Evolutionary conservation across 768 basidiomycete genomes (phyloP).

Genomic region (Boletellus ananas): DNA sequence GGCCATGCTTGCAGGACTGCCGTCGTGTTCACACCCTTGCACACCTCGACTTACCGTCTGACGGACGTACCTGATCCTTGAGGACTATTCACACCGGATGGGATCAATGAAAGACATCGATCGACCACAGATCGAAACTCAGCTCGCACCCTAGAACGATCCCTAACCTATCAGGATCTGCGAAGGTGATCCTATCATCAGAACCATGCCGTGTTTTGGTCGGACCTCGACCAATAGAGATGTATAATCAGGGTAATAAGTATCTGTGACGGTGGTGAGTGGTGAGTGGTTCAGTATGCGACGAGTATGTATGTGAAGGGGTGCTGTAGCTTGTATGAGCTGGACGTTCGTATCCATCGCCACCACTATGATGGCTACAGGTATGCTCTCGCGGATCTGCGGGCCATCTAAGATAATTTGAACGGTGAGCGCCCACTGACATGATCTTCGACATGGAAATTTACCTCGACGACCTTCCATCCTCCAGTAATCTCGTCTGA

Average conservation of each 20-base stretch:
- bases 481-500: slow-evolving; percentile 93
- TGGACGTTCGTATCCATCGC: neutral
- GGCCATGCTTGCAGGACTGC: no score
- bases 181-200: neutral
- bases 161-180: neutral
- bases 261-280: slow-evolving; percentile 23
- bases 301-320: slow-evolving; percentile 15
- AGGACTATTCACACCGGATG: no score
- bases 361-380: slow-evolving; percentile 26
- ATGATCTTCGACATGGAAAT: neutral
- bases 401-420: slow-evolving; percentile 42
- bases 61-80: no score
- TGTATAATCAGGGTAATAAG: slow-evolving; percentile 28
- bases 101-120: neutral
- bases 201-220: neutral
- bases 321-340: slow-evolving; percentile 4
- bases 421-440: neutral
- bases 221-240: neutral
- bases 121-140: neutral
- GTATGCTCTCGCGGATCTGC: slow-evolving; percentile 49
- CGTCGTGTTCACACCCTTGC: no score
- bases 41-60: no score
- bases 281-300: slow-evolving; percentile 25
- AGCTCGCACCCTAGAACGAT: neutral
- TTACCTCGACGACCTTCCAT: slow-evolving; percentile 96